These are phyloP conservation scores for Annulohypoxylon maeteangense DNA, from an alignment of 495 filamentous ascomycete genomes.

Conservation along the genomic window DNA sequence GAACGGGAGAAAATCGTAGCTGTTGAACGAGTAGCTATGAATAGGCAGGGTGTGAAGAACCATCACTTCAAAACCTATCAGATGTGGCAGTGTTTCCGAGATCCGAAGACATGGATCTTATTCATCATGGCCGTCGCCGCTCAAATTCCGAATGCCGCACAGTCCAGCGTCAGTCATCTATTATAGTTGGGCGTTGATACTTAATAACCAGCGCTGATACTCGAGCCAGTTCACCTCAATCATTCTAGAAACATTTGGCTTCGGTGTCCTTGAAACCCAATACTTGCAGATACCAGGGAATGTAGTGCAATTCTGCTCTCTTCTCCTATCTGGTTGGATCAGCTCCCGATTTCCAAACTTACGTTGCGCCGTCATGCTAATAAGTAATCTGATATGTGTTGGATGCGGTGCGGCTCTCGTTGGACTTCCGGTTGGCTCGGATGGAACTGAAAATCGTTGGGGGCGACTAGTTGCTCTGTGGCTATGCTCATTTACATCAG, in stretches of 20 bases:
- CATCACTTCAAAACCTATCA: slow-evolving; percentile 60
- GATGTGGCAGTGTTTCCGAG: slow-evolving; percentile 66
- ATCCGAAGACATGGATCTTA: slow-evolving; percentile 67
- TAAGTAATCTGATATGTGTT: slow-evolving; percentile 55
- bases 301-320: slow-evolving; percentile 54
- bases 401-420: slow-evolving; percentile 51
- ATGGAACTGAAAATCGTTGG: slow-evolving; percentile 61
- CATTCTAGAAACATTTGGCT: slow-evolving; percentile 63
- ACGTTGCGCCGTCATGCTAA: slow-evolving; percentile 54
- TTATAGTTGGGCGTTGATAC: neutral
- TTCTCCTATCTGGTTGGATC: slow-evolving; percentile 52
- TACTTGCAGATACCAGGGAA: slow-evolving; percentile 62
- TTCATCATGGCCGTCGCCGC: slow-evolving; percentile 53
- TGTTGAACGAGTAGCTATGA: slow-evolving; percentile 63
- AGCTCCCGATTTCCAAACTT: slow-evolving; percentile 53
- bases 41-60: slow-evolving; percentile 71
- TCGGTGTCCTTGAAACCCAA: slow-evolving; percentile 65
- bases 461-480: slow-evolving; percentile 63
- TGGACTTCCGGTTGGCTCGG: slow-evolving; percentile 37
- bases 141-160: slow-evolving; percentile 59
- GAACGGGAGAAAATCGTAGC: slow-evolving; percentile 61
- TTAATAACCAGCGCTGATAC: neutral
- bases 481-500: slow-evolving; percentile 51
- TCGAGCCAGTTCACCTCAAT: slow-evolving; percentile 53
- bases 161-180: slow-evolving; percentile 55